Base-by-base conservation (phyloP, 805 yeast genomes). In the Trichomonascus vanleenenianus region DNA sequence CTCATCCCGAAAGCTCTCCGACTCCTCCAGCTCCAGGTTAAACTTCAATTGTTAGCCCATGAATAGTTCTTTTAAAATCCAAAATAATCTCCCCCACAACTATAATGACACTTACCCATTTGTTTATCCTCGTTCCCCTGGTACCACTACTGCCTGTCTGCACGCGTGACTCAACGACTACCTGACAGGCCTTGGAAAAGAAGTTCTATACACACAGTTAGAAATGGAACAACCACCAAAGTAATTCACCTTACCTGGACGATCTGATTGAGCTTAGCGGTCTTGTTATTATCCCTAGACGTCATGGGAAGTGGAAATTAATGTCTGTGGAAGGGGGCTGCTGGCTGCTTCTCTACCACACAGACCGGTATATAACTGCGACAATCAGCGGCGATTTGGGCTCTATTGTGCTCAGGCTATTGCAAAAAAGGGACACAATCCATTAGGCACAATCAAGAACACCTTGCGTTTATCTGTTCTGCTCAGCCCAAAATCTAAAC, bases 1-100 rank as follows among this genome's bases (percentile, higher is more conserved):
- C 35, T 79, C 85, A n/a, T 81, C 86, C 33, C 72, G 69, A 42
- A 64, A 58, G 10, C 50, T 50, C 42, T 62, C 70, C 14, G 54
- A 51, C 48, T 68, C 74, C 45, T 64, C 64, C 16, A 64, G 48
- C 46, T 68, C 72, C 9, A 69, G 56, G 44, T 67, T 68, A 56
- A 70, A 69, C 73, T 46, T 42, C 63, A 61, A 41, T 56, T 61
- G 54, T 60, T 56, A 36, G 45, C 43, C 41, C n/a, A 31, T 50
- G 56, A 39, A 50, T 51, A 15, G n/a, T 39, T 11, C 15, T 22
- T 39, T 15, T 35, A 10, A 18, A 31, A 22, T n/a, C 16, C 35
- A 32, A 3, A 6, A n/a, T 5, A 15, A 5, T 5, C 35, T 32
- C 35, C 3, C 4, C 16, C 9, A n/a, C n/a, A n/a, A n/a, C n/a